These are phyloP conservation scores for Saturnispora mendoncae DNA, from an alignment of 805 yeast species.

Conservation along the genomic window DNA sequence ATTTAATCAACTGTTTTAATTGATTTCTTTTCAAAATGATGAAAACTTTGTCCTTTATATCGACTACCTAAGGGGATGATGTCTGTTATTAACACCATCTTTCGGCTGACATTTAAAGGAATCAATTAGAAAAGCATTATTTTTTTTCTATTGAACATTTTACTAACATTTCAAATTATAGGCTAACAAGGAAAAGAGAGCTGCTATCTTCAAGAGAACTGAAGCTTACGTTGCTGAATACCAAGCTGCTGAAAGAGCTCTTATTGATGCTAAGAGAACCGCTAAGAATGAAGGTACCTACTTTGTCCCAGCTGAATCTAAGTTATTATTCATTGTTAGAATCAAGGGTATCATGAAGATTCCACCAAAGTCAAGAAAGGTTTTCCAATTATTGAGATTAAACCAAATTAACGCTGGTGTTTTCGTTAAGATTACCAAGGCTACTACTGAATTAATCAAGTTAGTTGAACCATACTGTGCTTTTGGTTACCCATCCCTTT, in stretches of 20 bases:
- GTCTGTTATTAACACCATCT: conserved; percentile 72
- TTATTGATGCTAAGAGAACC: conserved; percentile 79
- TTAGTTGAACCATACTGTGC: conserved; percentile 95
- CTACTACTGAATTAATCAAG: conserved; percentile 84
- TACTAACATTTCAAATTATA: conserved; percentile 25
- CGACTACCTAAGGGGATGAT: conserved; percentile 68
- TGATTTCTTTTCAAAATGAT: conserved; percentile 25
- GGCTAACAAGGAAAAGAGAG: conserved; percentile 41
- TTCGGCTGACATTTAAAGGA: conserved; percentile 40
- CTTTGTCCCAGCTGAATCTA: conserved; percentile 92
- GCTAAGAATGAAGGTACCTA: conserved; percentile 91
- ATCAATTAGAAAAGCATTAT: not conserved
- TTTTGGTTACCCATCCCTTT: conserved; percentile 93
- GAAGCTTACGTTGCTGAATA: conserved; percentile 95
- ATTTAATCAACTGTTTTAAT: not conserved
- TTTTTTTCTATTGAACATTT: not conserved
- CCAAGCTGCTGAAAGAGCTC: conserved; percentile 84
- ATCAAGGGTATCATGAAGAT: conserved; percentile 99
- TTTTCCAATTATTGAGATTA: conserved; percentile 86
- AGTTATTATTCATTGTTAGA: conserved; percentile 92
- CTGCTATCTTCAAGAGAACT: conserved; percentile 69
- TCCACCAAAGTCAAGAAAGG: conserved; percentile 99
- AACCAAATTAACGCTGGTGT: conserved; percentile 93
- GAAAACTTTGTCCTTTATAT: conserved; percentile 38
- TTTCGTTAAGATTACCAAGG: conserved; percentile 91